Evolutionary conservation across 2,329 filamentous ascomycete species (phyloP).

Genomic region (Fusarium coffeatum): DNA sequence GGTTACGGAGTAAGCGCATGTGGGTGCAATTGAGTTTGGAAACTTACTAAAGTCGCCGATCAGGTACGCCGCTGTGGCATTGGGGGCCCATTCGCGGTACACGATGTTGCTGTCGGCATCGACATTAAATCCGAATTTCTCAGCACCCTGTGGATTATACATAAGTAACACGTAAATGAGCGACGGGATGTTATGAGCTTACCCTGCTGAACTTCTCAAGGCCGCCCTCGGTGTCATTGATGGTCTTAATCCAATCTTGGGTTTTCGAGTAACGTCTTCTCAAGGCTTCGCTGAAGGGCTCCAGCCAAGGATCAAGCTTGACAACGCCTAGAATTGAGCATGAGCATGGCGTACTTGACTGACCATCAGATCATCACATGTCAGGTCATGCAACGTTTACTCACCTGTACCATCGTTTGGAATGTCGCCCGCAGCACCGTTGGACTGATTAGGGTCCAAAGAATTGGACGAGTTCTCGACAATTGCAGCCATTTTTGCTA

Average conservation of each 20-base stretch:
- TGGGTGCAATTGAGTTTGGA: background rate
- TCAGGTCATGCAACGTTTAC: slow-evolving; percentile 34
- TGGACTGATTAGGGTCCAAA: slow-evolving; percentile 52
- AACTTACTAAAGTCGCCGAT: slow-evolving; percentile 92
- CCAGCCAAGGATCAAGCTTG: slow-evolving; percentile 88
- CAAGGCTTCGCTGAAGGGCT: slow-evolving; percentile 83
- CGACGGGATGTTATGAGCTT: slow-evolving; percentile 41
- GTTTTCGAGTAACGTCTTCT: slow-evolving; percentile 81
- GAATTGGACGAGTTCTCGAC: slow-evolving; percentile 58
- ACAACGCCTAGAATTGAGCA: slow-evolving; percentile 74
- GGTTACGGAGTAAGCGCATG: slow-evolving; percentile 45
- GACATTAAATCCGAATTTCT: slow-evolving; percentile 88
- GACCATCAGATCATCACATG: slow-evolving; percentile 41
- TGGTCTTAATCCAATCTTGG: slow-evolving; percentile 86
- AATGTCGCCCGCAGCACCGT: slow-evolving; percentile 60
- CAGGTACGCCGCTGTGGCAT: slow-evolving; percentile 83
- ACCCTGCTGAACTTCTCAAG: slow-evolving; percentile 91
- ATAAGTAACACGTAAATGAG: slow-evolving; percentile 16
- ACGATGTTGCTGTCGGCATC: slow-evolving; percentile 83
- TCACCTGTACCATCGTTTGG: slow-evolving; percentile 79
- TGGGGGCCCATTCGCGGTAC: slow-evolving; percentile 97
- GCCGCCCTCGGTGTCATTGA: slow-evolving; percentile 87
- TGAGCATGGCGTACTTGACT: slow-evolving; percentile 25
- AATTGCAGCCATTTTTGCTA: slow-evolving; percentile 51
- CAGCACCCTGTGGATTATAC: slow-evolving; percentile 72